phyloP scores from a whole-genome alignment of 2,329 filamentous ascomycete species.

The Alternaria burnsii region DNA sequence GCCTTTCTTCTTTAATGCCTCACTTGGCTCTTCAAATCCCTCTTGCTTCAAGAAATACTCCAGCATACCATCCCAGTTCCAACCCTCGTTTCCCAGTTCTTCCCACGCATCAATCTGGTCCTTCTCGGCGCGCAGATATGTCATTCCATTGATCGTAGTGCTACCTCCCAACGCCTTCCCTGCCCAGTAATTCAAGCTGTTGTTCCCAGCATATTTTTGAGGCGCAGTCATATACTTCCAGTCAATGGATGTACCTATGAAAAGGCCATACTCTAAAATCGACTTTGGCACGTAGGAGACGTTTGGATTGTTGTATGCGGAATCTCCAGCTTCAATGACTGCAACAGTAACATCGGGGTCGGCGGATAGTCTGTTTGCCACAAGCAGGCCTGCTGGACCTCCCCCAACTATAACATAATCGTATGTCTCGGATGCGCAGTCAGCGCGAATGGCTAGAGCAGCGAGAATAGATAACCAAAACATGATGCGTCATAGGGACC shows the following conservation, averaged over 20 bases:
- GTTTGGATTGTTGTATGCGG: constrained; percentile 41
- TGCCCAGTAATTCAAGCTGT: constrained; percentile 44
- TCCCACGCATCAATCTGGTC: constrained; percentile 48
- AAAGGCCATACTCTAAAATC: constrained; percentile 31
- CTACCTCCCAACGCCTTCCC: constrained; percentile 56
- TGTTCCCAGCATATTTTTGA: constrained; percentile 49
- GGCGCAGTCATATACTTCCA: constrained; percentile 52
- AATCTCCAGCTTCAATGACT: constrained; percentile 47
- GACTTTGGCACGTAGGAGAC: constrained; percentile 36
- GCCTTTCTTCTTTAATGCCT: constrained; percentile 27
- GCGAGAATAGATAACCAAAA: not conserved
- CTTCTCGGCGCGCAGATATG: constrained; percentile 46
- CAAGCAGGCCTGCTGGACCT: constrained; percentile 44
- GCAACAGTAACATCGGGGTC: constrained; percentile 35
- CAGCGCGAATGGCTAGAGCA: constrained; percentile 2
- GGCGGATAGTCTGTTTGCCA: constrained; percentile 41
- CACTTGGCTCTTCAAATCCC: constrained; percentile 32
- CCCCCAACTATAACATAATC: constrained; percentile 49
- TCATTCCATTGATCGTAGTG: constrained; percentile 55
- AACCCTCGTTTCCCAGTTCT: constrained; percentile 43
- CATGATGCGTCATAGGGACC: constrained; percentile 2
- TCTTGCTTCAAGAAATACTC: constrained; percentile 42
- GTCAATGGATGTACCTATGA: constrained; percentile 47
- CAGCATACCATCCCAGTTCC: constrained; percentile 44
- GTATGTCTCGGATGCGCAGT: constrained; percentile 27